Evolutionary conservation across 2,329 filamentous ascomycete genomes (phyloP), one percentile per base, ranked within the genome.

Genomic region (Cryoendolithus antarcticus): DNA sequence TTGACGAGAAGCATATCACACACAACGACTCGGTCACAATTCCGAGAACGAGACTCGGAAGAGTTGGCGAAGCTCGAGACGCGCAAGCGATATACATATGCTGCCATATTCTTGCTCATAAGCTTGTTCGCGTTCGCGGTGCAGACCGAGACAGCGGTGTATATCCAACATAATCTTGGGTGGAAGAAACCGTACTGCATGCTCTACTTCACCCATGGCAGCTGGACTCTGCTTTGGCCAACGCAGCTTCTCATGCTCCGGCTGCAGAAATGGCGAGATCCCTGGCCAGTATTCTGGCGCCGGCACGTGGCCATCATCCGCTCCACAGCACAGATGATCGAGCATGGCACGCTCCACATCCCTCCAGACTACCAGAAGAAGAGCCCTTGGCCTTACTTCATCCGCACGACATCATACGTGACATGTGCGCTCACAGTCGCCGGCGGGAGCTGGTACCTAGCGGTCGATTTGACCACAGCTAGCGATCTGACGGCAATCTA

Each of bases 111-210:
- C 62, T 71, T 98, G 44, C 63, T 81, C 24, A 58, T 95, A 49
- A 91, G 83, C 56, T 69, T 98, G 55, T 66, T 93, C 43, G 82
- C 83, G 56, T 98, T 98, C 59, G 85, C 86, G 35, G 69, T 94
- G 4, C 91, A 98, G 72, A 96, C 91, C 3, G 89, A 96, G 69
- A 86, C 93, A 39, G 89, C 88, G 8, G 80, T 93, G 8, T 88
- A 95, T 64, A 91, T 98, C 44, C 89, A 96, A 65, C 80, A 89
- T 59, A 79, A 91, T 43, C 65, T 95, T 46, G 78, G 82, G 47
- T 98, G 91, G 91, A 77, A 93, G 65, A 98, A 98, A 67, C 85
- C 91, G n/a, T 98, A 95, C 66, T 93, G 86, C 70, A 98, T 98
- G 91, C 76, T 98, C 2, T 82, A 93, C 63, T 71, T 98, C 49